Percentiles rank a stretch among this genome's conserved stretches.
Conservation (phyloP, 441 rosid genomes). For the Aquilaria agallochum region DNA sequence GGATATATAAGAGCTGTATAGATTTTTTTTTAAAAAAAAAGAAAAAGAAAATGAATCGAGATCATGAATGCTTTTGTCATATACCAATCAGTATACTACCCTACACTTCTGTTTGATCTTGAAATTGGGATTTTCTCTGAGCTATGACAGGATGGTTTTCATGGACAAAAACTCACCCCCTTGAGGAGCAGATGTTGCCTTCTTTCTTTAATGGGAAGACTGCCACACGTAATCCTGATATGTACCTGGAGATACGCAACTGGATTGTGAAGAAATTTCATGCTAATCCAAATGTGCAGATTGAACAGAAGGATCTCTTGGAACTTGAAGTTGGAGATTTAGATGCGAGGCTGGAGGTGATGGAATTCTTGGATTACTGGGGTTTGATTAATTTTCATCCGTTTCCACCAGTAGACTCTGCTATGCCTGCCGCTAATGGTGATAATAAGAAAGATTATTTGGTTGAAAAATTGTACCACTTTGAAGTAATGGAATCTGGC, state of each 20-base stretch:
- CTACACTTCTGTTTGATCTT: not conserved
- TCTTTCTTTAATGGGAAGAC: constrained; percentile 86
- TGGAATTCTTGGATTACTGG: constrained; percentile 97
- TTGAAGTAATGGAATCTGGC: constrained; percentile 52
- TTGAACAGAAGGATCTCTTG: constrained; percentile 67
- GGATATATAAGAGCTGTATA: too few relatives aligned
- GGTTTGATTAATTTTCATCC: constrained; percentile 98
- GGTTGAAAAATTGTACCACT: constrained; percentile 69
- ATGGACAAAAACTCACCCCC: constrained; percentile 73
- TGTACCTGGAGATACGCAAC: constrained; percentile 78
- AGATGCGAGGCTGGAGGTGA: constrained; percentile 79
- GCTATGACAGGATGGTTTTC: constrained; percentile 87
- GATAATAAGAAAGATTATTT: constrained; percentile 41
- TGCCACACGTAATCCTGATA: constrained; percentile 51
- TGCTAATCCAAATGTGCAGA: constrained; percentile 49
- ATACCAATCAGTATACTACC: too few relatives aligned
- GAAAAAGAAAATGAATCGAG: not conserved
- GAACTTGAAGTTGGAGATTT: constrained; percentile 75
- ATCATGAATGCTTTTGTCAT: constrained; percentile 6
- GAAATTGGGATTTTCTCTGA: constrained; percentile 12
- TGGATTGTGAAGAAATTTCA: constrained; percentile 83
- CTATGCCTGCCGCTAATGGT: constrained; percentile 29
- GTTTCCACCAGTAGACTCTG: constrained; percentile 45
- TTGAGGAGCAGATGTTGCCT: constrained; percentile 77
- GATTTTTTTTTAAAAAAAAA: not conserved